Evolutionary conservation across 1,284 basidiomycete species (phyloP).

Genomic region (Veloboletus limbatus): DNA sequence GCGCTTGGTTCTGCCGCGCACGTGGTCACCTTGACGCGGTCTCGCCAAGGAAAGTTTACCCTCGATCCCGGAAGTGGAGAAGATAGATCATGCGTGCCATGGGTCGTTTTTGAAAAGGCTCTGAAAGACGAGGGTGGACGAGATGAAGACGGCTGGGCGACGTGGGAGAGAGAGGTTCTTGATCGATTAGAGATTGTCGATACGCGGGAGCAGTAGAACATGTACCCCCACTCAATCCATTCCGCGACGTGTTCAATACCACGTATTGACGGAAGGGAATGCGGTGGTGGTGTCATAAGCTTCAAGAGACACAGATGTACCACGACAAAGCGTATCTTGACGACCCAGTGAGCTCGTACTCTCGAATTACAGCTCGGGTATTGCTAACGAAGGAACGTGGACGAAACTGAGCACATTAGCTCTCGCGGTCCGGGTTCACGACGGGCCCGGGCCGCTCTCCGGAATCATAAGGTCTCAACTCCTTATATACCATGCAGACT

Average conservation of each 20-base stretch:
- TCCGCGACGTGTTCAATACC: too few relatives aligned
- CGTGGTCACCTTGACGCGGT: conserved; percentile 85
- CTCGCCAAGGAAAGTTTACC: conserved; percentile 79
- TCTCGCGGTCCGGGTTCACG: background rate
- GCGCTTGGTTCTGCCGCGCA: conserved; percentile 84
- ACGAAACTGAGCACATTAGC: too few relatives aligned
- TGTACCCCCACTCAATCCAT: too few relatives aligned
- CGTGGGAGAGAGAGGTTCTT: conserved; percentile 73
- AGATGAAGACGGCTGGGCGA: conserved; percentile 61
- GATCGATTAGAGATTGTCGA: conserved; percentile 57
- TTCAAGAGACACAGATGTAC: too few relatives aligned
- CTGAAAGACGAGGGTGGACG: conserved; percentile 48
- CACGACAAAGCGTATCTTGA: too few relatives aligned
- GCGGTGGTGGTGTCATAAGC: too few relatives aligned
- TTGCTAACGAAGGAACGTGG: too few relatives aligned
- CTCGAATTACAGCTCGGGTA: too few relatives aligned
- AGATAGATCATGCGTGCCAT: conserved; percentile 62
- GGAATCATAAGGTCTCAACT: background rate
- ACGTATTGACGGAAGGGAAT: too few relatives aligned
- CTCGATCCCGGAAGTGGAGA: conserved; percentile 42
- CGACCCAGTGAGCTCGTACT: too few relatives aligned
- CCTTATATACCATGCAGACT: conserved; percentile 16
- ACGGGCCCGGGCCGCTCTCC: background rate
- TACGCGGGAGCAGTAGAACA: conserved; percentile 21
- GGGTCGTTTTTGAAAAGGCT: conserved; percentile 76